Conservation (phyloP, 2,329 filamentous ascomycete species). For the Cordyceps cateniannulata region DNA sequence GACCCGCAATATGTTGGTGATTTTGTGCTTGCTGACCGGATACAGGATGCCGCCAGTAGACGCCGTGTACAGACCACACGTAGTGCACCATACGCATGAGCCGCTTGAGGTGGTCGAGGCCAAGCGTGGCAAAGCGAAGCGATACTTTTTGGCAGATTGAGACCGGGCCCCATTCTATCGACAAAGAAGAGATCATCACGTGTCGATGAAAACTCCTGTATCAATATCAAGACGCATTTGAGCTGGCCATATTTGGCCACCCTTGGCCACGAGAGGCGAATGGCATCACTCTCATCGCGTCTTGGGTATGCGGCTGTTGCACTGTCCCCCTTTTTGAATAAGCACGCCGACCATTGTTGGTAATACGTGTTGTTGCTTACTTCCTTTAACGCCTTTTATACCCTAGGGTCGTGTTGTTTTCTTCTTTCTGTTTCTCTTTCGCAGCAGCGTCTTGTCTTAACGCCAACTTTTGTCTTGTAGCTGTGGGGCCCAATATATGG, state of each 20-base stretch:
- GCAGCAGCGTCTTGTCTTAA: not conserved
- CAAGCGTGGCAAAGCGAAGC: constrained; percentile 64
- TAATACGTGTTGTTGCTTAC: not conserved
- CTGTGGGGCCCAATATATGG: not conserved
- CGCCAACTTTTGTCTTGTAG: not conserved
- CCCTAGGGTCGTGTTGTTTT: constrained; percentile 5
- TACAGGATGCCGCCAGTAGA: constrained; percentile 76
- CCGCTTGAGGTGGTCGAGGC: constrained; percentile 63
- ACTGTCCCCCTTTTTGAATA: not conserved
- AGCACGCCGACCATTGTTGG: not conserved
- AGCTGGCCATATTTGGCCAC: not conserved
- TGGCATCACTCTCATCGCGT: not conserved
- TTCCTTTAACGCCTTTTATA: constrained; percentile 10
- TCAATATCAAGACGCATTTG: not conserved
- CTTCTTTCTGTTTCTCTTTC: not conserved
- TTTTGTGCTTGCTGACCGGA: constrained; percentile 14
- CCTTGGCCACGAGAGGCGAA: not conserved
- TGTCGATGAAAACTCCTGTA: constrained; percentile 4
- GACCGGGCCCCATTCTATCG: not conserved
- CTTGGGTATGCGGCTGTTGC: not conserved
- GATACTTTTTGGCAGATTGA: constrained; percentile 64
- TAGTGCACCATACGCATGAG: constrained; percentile 80
- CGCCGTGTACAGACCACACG: constrained; percentile 83
- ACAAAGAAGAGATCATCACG: not conserved
- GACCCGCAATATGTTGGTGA: not conserved